phyloP scores from a whole-genome alignment of 1,284 basidiomycete genomes.

The Inonotus obliquus region DNA sequence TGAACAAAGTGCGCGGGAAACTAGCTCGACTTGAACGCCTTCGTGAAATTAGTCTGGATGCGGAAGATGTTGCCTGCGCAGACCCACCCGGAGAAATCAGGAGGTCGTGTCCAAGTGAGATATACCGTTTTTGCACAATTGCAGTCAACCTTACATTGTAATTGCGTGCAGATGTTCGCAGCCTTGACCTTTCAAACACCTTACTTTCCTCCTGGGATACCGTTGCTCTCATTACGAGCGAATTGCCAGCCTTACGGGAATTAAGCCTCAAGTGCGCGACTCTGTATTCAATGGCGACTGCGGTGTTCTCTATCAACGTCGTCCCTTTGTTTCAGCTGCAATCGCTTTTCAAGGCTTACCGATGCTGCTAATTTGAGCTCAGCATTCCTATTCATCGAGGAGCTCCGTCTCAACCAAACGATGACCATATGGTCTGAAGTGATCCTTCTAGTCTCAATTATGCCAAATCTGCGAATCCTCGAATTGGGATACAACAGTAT shows the following conservation, averaged over 20 bases:
- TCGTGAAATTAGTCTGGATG: slow-evolving; percentile 76
- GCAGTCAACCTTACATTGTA: not conserved
- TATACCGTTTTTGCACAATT: slow-evolving; percentile 18
- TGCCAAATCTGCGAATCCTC: slow-evolving; percentile 59
- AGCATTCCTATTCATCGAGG: slow-evolving; percentile 54
- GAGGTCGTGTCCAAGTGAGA: slow-evolving; percentile 65
- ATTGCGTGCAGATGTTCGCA: slow-evolving; percentile 57
- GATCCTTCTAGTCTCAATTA: slow-evolving; percentile 43
- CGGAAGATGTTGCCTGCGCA: slow-evolving; percentile 54
- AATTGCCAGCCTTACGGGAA: slow-evolving; percentile 59
- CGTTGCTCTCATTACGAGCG: slow-evolving; percentile 59
- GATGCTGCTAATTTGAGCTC: slow-evolving; percentile 27
- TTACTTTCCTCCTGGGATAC: slow-evolving; percentile 72
- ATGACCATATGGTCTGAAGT: slow-evolving; percentile 70
- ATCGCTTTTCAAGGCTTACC: slow-evolving; percentile 42
- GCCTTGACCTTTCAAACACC: slow-evolving; percentile 80
- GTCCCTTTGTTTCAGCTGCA: slow-evolving; percentile 44
- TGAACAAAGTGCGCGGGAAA: slow-evolving; percentile 73
- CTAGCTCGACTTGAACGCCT: slow-evolving; percentile 66
- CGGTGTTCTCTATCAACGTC: slow-evolving; percentile 15
- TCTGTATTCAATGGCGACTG: slow-evolving; percentile 9
- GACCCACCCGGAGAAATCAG: slow-evolving; percentile 52
- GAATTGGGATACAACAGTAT: slow-evolving; percentile 80
- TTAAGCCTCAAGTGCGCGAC: slow-evolving; percentile 73
- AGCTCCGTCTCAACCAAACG: slow-evolving; percentile 76